Base-by-base conservation (phyloP, 2,329 filamentous ascomycete genomes). In the Colletotrichum sp. region DNA sequence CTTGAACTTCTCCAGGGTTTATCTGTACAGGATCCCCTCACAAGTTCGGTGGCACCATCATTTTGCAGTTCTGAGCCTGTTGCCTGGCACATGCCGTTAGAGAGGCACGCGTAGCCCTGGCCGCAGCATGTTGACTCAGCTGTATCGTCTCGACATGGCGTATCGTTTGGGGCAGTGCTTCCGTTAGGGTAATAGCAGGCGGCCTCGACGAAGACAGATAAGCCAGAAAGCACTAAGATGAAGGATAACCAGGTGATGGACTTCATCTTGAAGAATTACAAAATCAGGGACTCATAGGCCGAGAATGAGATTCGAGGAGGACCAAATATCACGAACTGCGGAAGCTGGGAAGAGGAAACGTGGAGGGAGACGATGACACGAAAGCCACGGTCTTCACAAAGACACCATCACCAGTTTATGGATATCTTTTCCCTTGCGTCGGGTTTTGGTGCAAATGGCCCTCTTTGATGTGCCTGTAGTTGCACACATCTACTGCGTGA, bases 1-100 rank as follows among this genome's bases (percentile, higher is more conserved):
- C 75, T 77, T 18, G 78, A 74, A 52, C 80, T 83, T 24, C 79
- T 71, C 81, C 83, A 86, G 1, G 62, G 76, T 62, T 79, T 71
- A 69, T 86, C 83, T 2, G 84, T 86, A 49, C 84, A 86, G 36
- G 81, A 79, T 12, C 83, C 83, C 9, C 85, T 81, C 5, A 83
- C 81, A 28, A 79, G 84, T 8, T 77, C 69, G 4, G 77, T 75
- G 8, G 80, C 78, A 7, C 79, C 79, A 1, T 72, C 68, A 65
- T 80, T 78, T 24, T 77, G 71, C 12, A 82, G 55, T 69, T 80
- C 78, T 8, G 79, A 66, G 1, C 77, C 82, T 2, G 81, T 82
- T 6, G 82, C 78, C 78, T 79, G 72, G 77, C 85, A 86, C 7
- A 86, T 77, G 30, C 79, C 79, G 75, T 84, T 84, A 34, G 80